A percentile compares a stretch with the other conserved stretches of the same genome.
phyloP scores from a whole-genome alignment of 805 yeast species.

The Priceomyces castillae region DNA sequence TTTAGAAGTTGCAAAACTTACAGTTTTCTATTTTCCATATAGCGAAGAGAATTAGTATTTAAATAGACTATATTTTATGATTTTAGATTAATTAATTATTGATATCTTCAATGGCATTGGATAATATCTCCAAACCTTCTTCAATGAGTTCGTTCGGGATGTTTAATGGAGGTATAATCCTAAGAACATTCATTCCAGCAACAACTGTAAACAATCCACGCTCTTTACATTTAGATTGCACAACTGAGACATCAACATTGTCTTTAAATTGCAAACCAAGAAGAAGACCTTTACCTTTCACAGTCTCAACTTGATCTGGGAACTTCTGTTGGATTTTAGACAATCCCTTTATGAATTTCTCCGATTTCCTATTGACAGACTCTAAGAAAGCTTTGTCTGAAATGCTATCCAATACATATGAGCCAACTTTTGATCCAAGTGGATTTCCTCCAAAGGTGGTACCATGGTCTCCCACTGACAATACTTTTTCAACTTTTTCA shows the following conservation, averaged over 20 bases:
- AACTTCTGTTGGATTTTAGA: conserved; percentile 49
- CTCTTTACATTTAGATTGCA: conserved; percentile 71
- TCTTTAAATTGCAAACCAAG: conserved; percentile 72
- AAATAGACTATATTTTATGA: too few relatives aligned
- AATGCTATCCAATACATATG: conserved; percentile 68
- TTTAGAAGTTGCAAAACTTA: too few relatives aligned
- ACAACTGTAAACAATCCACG: conserved; percentile 81
- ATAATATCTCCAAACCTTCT: conserved; percentile 71
- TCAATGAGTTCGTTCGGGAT: conserved; percentile 66
- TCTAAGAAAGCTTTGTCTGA: conserved; percentile 58
- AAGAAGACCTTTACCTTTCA: conserved; percentile 87
- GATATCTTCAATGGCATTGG: conserved; percentile 44
- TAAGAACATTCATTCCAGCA: conserved; percentile 87
- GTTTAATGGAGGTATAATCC: conserved; percentile 90
- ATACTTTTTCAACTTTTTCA: conserved; percentile 66
- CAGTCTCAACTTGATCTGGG: conserved; percentile 60
- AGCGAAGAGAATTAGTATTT: too few relatives aligned
- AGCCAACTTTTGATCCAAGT: conserved; percentile 77
- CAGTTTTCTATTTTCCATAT: too few relatives aligned
- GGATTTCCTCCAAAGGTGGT: conserved; percentile 99
- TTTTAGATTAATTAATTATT: too few relatives aligned
- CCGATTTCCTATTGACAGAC: conserved; percentile 60
- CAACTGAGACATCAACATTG: conserved; percentile 53
- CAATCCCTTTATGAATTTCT: conserved; percentile 51
- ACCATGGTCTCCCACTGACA: conserved; percentile 94